These are phyloP conservation scores for Camelina sativa DNA, from an alignment of 345 rosid genomes.

Conservation along the genomic window DNA sequence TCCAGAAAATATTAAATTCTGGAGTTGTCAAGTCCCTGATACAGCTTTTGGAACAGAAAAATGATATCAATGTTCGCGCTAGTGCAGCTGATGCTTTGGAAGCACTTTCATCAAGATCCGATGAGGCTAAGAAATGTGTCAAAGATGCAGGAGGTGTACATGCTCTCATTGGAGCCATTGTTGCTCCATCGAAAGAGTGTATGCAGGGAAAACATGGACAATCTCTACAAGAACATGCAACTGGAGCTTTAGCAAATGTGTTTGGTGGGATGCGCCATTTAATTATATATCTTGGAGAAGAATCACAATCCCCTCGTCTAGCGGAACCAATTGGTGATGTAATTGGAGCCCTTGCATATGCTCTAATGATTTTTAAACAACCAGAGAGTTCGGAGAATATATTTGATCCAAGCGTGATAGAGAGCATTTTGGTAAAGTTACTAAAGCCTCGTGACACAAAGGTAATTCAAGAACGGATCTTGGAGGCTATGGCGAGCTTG, in stretches of 20 bases:
- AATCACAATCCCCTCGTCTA: conserved; percentile 67
- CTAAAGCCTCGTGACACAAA: conserved; percentile 71
- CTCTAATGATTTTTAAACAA: conserved; percentile 67
- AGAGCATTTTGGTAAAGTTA: conserved; percentile 59
- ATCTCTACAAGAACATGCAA: conserved; percentile 79
- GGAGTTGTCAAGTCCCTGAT: conserved; percentile 78
- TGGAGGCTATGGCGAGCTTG: conserved; percentile 93
- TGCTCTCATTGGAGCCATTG: conserved; percentile 76
- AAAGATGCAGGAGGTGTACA: conserved; percentile 74
- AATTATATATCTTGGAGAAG: conserved; percentile 68
- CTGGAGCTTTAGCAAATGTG: conserved; percentile 78
- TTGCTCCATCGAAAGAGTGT: conserved; percentile 90
- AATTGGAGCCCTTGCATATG: conserved; percentile 83
- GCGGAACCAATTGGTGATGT: conserved; percentile 77
- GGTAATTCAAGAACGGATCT: conserved; percentile 75
- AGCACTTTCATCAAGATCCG: conserved; percentile 74
- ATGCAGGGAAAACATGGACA: conserved; percentile 78
- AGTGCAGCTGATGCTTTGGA: conserved; percentile 93
- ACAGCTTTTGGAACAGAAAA: conserved; percentile 61
- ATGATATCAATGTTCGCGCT: conserved; percentile 74
- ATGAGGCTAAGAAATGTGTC: conserved; percentile 65
- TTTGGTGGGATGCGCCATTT: conserved; percentile 75
- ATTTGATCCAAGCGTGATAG: conserved; percentile 51
- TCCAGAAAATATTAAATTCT: conserved; percentile 58
- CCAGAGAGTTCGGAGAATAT: conserved; percentile 34